A percentile compares a stretch with the other conserved stretches of the same genome.
Conservation (phyloP, 352 stramenopile species). For the Pythium periplocum region DNA sequence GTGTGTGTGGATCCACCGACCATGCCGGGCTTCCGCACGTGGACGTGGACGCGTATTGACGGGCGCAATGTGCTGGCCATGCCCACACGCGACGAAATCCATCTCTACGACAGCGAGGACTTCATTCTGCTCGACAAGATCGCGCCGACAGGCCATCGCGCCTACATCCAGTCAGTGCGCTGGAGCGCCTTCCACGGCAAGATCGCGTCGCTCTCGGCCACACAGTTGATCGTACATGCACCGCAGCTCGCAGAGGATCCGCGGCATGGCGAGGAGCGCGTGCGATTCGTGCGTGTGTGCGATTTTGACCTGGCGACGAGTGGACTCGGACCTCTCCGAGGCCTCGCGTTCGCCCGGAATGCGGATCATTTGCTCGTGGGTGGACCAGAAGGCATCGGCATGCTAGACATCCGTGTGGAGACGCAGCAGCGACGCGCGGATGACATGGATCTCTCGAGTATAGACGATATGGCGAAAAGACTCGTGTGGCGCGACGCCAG, state of each 20-base stretch:
- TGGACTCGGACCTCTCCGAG: constrained; percentile 22
- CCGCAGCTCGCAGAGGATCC: constrained; percentile 25
- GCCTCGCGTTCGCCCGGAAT: constrained; percentile 61
- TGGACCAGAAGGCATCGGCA: constrained; percentile 32
- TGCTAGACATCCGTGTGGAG: constrained; percentile 40
- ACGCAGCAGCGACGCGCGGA: constrained; percentile 1
- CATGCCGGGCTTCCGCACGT: constrained; percentile 38
- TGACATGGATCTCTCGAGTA: constrained; percentile 11
- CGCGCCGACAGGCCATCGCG: constrained; percentile 43
- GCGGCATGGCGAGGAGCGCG: constrained; percentile 12
- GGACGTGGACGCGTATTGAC: constrained; percentile 80
- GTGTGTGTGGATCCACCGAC: background rate
- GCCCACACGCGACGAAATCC: constrained; percentile 57
- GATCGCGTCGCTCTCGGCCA: constrained; percentile 62
- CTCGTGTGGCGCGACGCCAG: constrained; percentile 19
- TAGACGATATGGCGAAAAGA: constrained; percentile 20
- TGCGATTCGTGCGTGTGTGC: constrained; percentile 46
- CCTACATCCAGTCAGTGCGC: constrained; percentile 55
- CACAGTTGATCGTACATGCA: constrained; percentile 60
- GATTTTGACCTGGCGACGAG: constrained; percentile 27
- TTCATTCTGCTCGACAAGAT: constrained; percentile 74
- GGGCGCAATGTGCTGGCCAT: constrained; percentile 78
- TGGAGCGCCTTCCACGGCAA: constrained; percentile 77
- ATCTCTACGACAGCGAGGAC: constrained; percentile 79
- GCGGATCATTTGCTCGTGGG: constrained; percentile 56